phyloP scores from a whole-genome alignment of 768 basidiomycete species.

The Lanmaoa pseudosensibilis region DNA sequence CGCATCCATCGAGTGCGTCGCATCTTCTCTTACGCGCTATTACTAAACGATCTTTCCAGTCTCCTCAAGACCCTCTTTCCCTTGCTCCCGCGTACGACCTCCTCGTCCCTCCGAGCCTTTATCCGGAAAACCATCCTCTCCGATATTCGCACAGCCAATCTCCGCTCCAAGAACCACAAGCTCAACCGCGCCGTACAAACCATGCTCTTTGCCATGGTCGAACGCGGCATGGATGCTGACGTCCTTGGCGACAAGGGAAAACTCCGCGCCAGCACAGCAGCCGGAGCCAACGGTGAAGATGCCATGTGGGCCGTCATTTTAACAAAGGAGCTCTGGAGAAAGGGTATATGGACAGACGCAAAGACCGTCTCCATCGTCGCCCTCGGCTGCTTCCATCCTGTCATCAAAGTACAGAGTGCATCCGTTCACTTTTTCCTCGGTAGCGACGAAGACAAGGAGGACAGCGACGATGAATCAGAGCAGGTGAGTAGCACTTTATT shows the following conservation, averaged over 20 bases:
- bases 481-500: slow-evolving; percentile 17
- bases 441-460: slow-evolving; percentile 71
- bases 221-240: slow-evolving; percentile 83
- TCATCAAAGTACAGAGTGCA: slow-evolving; percentile 90
- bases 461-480: slow-evolving; percentile 73
- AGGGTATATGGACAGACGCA: slow-evolving; percentile 87
- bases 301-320: slow-evolving; percentile 98
- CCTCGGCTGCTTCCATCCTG: slow-evolving; percentile 90
- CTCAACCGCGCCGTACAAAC: slow-evolving; percentile 95
- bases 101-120: slow-evolving; percentile 75
- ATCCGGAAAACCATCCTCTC: slow-evolving; percentile 93
- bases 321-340: slow-evolving; percentile 92
- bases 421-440: slow-evolving; percentile 98
- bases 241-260: slow-evolving; percentile 85
- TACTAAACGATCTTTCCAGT: slow-evolving; percentile 42
- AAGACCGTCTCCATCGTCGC: slow-evolving; percentile 93
- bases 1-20: slow-evolving; percentile 82
- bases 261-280: slow-evolving; percentile 42
- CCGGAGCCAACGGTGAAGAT: slow-evolving; percentile 65
- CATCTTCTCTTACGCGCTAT: background rate
- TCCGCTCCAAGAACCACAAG: slow-evolving; percentile 88
- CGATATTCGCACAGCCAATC: slow-evolving; percentile 90
- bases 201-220: slow-evolving; percentile 95
- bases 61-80: slow-evolving; percentile 92
- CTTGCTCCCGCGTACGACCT: slow-evolving; percentile 90